phyloP scores from a whole-genome alignment of 495 filamentous ascomycete species.

The Talaromyces liani region DNA sequence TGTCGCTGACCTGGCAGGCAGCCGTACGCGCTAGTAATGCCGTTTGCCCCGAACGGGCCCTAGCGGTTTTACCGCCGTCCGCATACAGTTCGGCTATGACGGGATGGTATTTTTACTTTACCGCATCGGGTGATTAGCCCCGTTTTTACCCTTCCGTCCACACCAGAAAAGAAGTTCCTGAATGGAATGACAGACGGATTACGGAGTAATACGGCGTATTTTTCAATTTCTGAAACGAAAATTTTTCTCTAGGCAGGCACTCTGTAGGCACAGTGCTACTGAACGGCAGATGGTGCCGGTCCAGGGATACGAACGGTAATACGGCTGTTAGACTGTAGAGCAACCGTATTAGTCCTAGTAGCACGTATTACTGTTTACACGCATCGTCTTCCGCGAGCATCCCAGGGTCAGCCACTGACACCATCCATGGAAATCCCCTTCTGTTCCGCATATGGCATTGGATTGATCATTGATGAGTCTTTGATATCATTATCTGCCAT shows the following conservation, averaged over 20 bases:
- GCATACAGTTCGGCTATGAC: slow-evolving; percentile 8
- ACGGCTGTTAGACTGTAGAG: background rate
- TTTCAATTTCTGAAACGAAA: background rate
- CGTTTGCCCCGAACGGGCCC: background rate
- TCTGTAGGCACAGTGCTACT: no score
- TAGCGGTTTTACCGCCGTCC: slow-evolving; percentile 2
- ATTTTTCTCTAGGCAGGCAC: background rate
- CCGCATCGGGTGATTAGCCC: background rate
- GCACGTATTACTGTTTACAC: background rate
- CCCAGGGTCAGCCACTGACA: slow-evolving; percentile 8
- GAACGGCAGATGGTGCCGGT: background rate
- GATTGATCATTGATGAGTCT: background rate
- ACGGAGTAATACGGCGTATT: background rate
- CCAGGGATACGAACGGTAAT: background rate
- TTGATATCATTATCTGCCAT: background rate
- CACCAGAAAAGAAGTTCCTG: background rate
- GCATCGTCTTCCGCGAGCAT: background rate
- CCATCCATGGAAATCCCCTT: background rate
- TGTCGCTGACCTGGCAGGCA: background rate
- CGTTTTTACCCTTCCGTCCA: background rate
- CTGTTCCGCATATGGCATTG: background rate
- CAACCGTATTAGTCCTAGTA: background rate
- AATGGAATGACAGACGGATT: background rate
- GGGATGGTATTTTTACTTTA: slow-evolving; percentile 6
- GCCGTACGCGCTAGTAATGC: background rate